Conservation (phyloP, 2,329 filamentous ascomycete genomes). For the Neofusicoccum ribis region DNA sequence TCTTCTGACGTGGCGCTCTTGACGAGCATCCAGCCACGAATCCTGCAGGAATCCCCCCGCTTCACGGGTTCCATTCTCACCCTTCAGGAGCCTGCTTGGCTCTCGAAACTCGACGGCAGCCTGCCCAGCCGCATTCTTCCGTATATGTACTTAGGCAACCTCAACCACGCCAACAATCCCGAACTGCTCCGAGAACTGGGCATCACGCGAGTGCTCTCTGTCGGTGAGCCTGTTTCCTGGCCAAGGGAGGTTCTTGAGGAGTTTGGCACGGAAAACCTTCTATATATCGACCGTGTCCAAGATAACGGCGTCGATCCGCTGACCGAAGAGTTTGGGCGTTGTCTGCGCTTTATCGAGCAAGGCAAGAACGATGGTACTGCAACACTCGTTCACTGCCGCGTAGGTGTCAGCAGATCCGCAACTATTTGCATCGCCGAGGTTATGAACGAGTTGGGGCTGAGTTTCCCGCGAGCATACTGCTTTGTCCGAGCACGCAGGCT, state of each 20-base stretch:
- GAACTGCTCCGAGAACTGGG: constrained; percentile 76
- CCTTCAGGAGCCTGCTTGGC: constrained; percentile 74
- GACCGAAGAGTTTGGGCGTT: constrained; percentile 80
- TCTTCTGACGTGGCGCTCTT: constrained; percentile 83
- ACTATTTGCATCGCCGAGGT: constrained; percentile 99
- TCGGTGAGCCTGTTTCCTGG: constrained; percentile 88
- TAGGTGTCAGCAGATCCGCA: constrained; percentile 91
- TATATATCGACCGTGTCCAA: constrained; percentile 82
- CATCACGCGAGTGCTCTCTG: constrained; percentile 84
- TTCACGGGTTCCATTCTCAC: constrained; percentile 51
- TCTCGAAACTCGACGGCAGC: constrained; percentile 81
- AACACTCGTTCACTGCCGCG: constrained; percentile 92
- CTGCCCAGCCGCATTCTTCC: constrained; percentile 84
- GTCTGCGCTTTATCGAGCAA: constrained; percentile 86
- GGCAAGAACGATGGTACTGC: constrained; percentile 76
- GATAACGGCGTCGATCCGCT: constrained; percentile 96
- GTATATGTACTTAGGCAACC: constrained; percentile 95
- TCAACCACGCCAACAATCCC: constrained; percentile 91
- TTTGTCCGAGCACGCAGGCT: constrained; percentile 89
- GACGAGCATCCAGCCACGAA: constrained; percentile 71
- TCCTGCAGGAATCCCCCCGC: constrained; percentile 70
- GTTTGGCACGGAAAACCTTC: constrained; percentile 78
- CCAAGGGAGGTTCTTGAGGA: constrained; percentile 63
- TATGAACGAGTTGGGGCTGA: constrained; percentile 78
- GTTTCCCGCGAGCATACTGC: constrained; percentile 91